Evolutionary conservation across 257 asterid genomes (phyloP), one percentile per base, ranked within the genome.

Genomic region (Marsdenia floribunda): DNA sequence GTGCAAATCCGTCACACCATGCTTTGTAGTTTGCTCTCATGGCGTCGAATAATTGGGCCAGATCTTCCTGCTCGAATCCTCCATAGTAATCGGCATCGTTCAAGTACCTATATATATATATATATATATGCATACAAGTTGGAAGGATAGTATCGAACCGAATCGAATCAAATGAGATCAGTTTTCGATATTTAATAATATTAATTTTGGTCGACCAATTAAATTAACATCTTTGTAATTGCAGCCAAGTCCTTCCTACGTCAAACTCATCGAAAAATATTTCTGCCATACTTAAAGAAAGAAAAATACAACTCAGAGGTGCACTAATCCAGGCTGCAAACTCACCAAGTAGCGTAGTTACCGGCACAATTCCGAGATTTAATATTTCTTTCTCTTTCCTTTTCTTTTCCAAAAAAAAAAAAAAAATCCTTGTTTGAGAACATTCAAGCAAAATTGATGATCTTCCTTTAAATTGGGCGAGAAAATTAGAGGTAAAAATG

Each of bases 1-100:
- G 98, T 0, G 97, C 98, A 44, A 89, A 92, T 1, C 97, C 98
- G 0, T 82, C 73, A 47, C 92, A 83, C 98, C 98, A 92, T 4
- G 97, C 87, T 65, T 78, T 88, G 87, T 90, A 92, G 68, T 92
- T 92, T 35, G 93, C 71, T 74, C 70, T 82, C 91, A 90, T 86
- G 5, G 96, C 97, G 0, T 78, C 92, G 70, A 85, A 89, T 14
- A 92, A 37, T 46, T 92, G 87, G 26, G 73, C 73, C 3, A 92
- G 81, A 52, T 90, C 97, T 64, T 90, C 89, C 6, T 78, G 84
- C 24, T 88, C 96, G 53, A 90, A 92, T 61, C 98, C 98, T n/a
- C 97, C 97, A 3, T 70, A 89, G 83, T 92, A 92, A 54, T 92
- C 91, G 2, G 83, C 87, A n/a, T 85, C 88, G 53, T 92, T 92